phyloP scores from a whole-genome alignment of 768 basidiomycete genomes.

The Hygrocybe coccinea region DNA sequence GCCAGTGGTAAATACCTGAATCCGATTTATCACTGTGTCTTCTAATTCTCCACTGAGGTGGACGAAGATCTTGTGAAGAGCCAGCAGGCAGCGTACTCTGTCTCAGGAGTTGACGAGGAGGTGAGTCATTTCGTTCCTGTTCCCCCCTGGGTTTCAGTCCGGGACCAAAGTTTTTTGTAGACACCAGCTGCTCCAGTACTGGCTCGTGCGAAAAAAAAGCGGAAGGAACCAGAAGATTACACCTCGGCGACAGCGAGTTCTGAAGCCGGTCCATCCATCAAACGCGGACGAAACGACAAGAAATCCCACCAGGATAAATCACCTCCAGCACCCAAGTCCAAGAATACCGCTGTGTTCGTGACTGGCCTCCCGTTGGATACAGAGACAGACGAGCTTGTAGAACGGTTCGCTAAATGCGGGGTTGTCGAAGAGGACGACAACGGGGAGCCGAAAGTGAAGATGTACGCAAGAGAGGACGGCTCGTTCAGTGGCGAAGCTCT shows the following conservation, averaged over 20 bases:
- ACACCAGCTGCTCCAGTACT: slow-evolving; percentile 83
- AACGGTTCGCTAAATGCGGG: slow-evolving; percentile 87
- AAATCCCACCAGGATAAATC: slow-evolving; percentile 21
- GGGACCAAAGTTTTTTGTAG: slow-evolving; percentile 38
- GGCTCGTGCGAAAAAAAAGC: slow-evolving; percentile 75
- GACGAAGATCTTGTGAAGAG: slow-evolving; percentile 82
- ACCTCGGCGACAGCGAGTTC: slow-evolving; percentile 48
- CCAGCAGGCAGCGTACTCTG: slow-evolving; percentile 93
- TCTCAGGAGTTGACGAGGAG: slow-evolving; percentile 90
- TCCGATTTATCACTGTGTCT: neutral
- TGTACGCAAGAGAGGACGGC: slow-evolving; percentile 87
- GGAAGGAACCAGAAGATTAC: slow-evolving; percentile 68
- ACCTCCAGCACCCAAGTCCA: slow-evolving; percentile 59
- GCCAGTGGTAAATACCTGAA: slow-evolving; percentile 60
- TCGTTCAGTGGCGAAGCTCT: slow-evolving; percentile 90
- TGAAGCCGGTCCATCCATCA: slow-evolving; percentile 52
- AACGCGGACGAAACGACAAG: slow-evolving; percentile 62
- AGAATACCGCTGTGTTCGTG: slow-evolving; percentile 91
- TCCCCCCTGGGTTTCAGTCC: neutral
- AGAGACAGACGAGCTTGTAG: slow-evolving; percentile 67
- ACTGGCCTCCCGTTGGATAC: slow-evolving; percentile 76
- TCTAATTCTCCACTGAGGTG: slow-evolving; percentile 43
- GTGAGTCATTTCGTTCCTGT: slow-evolving; percentile 41
- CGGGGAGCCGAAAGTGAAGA: slow-evolving; percentile 91
- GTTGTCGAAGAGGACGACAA: slow-evolving; percentile 88